phyloP scores from a whole-genome alignment of 2,329 filamentous ascomycete species.

The Ceratocystis harringtonii region DNA sequence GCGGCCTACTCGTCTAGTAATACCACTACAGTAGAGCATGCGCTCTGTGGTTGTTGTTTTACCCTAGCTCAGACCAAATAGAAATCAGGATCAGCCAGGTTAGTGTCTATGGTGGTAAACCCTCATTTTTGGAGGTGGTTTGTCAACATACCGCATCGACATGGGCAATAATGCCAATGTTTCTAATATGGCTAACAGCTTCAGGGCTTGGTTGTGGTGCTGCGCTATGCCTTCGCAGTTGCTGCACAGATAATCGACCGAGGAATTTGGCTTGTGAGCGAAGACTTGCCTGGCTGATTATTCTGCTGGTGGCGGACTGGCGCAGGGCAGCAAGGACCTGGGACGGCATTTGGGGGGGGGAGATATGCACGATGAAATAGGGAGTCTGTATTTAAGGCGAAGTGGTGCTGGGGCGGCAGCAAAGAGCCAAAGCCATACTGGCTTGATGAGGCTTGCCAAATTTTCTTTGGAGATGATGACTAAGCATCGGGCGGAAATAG shows the following conservation, averaged over 20 bases:
- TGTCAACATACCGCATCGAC: conserved; percentile 60
- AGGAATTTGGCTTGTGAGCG: not conserved
- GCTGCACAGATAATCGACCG: conserved; percentile 1
- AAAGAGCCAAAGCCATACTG: not conserved
- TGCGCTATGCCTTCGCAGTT: conserved; percentile 3
- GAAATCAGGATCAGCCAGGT: not conserved
- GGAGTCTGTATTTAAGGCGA: not conserved
- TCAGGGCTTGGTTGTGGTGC: not conserved
- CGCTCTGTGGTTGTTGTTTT: conserved; percentile 98
- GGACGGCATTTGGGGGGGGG: conserved; percentile 4
- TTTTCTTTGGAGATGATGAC: not conserved
- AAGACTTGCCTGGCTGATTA: not conserved
- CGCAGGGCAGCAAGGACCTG: not conserved
- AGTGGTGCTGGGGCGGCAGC: too few species aligned
- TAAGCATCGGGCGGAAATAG: not conserved
- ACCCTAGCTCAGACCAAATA: conserved; percentile 34
- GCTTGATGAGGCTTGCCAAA: not conserved
- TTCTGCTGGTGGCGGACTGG: conserved; percentile 1
- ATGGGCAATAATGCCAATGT: conserved; percentile 97
- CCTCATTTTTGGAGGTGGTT: not conserved
- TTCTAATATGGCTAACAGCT: conserved; percentile 40
- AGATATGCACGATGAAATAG: not conserved
- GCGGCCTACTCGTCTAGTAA: conserved; percentile 71
- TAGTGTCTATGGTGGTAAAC: not conserved
- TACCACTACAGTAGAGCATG: conserved; percentile 93